Conservation (phyloP, 495 filamentous ascomycete species). For the Staphylotrichum tortipilum region DNA sequence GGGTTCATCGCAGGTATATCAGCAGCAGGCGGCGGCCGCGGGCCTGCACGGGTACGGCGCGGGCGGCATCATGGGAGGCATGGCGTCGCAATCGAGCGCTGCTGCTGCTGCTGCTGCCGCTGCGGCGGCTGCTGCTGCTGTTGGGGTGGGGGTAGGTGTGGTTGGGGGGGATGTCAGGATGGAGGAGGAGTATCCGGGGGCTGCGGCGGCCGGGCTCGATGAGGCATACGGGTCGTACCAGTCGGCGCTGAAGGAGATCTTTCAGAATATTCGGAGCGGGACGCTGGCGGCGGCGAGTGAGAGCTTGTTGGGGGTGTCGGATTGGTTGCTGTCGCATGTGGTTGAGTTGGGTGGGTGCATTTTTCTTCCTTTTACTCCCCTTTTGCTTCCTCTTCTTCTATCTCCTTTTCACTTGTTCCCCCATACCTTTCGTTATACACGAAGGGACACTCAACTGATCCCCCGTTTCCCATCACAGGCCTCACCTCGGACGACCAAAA, state of each 20-base stretch:
- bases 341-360: slow-evolving; percentile 78
- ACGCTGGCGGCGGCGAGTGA: slow-evolving; percentile 62
- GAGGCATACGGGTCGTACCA: slow-evolving; percentile 72
- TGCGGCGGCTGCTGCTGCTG: no score
- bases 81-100: slow-evolving; percentile 32
- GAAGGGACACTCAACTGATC: no score
- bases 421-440: no score
- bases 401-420: no score
- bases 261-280: slow-evolving; percentile 66
- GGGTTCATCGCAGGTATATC: slow-evolving; percentile 40
- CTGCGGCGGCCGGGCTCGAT: slow-evolving; percentile 34
- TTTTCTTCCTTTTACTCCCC: background rate
- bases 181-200: slow-evolving; percentile 34
- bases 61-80: slow-evolving; percentile 32
- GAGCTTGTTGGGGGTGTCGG: slow-evolving; percentile 68
- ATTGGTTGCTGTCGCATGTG: slow-evolving; percentile 77
- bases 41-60: slow-evolving; percentile 38
- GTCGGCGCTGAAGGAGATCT: slow-evolving; percentile 59
- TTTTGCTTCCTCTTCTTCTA: no score
- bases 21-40: no score
- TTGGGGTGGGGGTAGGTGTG: no score
- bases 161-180: slow-evolving; percentile 42
- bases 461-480: no score
- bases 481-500: slow-evolving; percentile 60
- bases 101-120: no score